These are phyloP conservation scores for Colletotrichum endophyticum DNA, from an alignment of 2,329 filamentous ascomycete species.

Conservation along the genomic window DNA sequence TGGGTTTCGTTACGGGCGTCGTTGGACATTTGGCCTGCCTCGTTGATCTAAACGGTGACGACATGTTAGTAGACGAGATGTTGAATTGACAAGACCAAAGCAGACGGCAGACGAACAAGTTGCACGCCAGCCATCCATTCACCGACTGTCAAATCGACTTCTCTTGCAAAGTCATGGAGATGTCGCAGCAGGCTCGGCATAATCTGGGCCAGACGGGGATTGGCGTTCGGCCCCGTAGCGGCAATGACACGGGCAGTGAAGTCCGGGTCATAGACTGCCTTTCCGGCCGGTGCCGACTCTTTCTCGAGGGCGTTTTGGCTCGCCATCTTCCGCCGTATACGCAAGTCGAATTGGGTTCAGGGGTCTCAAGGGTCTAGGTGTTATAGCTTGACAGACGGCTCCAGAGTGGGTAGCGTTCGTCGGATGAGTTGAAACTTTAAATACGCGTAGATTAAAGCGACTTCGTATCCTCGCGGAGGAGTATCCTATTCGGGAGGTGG, in stretches of 20 bases:
- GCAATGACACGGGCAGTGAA: constrained; percentile 70
- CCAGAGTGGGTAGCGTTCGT: not conserved
- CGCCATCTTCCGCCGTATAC: not conserved
- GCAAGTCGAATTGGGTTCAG: not conserved
- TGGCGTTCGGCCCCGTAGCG: constrained; percentile 66
- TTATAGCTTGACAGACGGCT: not conserved
- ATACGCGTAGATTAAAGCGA: not conserved
- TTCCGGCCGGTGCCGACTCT: not conserved
- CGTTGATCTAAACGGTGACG: constrained; percentile 54
- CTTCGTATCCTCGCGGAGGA: not conserved
- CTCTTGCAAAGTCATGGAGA: constrained; percentile 71
- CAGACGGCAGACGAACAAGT: constrained; percentile 42
- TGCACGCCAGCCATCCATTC: constrained; percentile 71
- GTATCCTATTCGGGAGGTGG: not conserved
- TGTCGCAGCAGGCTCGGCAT: constrained; percentile 65
- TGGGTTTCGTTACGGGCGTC: constrained; percentile 71
- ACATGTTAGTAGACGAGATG: not conserved
- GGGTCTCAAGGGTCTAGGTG: not conserved
- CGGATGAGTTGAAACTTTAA: not conserved
- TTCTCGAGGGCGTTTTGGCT: not conserved
- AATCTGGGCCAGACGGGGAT: constrained; percentile 62
- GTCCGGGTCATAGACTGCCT: constrained; percentile 30
- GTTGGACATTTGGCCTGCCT: constrained; percentile 67
- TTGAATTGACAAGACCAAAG: not conserved
- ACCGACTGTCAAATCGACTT: constrained; percentile 69